Evolutionary conservation across 1,284 basidiomycete species (phyloP).

Genomic region (Porogramme epimiltina): DNA sequence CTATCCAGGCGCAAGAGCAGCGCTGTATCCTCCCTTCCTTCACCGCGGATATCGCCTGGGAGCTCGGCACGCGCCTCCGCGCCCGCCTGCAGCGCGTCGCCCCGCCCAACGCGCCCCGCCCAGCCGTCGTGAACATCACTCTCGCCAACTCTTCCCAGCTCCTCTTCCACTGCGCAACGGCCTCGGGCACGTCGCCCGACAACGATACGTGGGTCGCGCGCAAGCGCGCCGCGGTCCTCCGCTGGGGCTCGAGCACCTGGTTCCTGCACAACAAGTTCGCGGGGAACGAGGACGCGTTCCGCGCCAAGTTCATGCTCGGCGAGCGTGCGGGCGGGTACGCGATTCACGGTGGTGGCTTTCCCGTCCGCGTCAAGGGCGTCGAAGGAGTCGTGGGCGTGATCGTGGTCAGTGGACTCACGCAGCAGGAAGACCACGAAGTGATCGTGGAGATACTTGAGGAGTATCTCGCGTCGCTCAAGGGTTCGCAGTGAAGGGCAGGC

Average conservation of each 20-base stretch:
- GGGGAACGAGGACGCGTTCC: slow-evolving; percentile 26
- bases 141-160: slow-evolving; percentile 32
- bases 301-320: slow-evolving; percentile 28
- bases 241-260: slow-evolving; percentile 34
- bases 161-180: slow-evolving; percentile 34
- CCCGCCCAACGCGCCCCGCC: slow-evolving; percentile 9
- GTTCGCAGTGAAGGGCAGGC: background rate
- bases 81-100: slow-evolving; percentile 20
- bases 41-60: slow-evolving; percentile 34
- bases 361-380: slow-evolving; percentile 34
- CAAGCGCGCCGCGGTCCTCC: slow-evolving; percentile 36
- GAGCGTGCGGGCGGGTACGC: slow-evolving; percentile 30
- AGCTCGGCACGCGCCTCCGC: slow-evolving; percentile 34
- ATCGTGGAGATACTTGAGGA: slow-evolving; percentile 35
- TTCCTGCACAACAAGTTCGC: slow-evolving; percentile 28
- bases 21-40: slow-evolving; percentile 26
- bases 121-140: slow-evolving; percentile 30
- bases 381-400: slow-evolving; percentile 38
- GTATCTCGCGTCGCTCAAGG: slow-evolving; percentile 28
- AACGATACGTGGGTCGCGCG: slow-evolving; percentile 39
- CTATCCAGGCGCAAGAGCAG: slow-evolving; percentile 19
- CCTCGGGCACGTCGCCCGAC: slow-evolving; percentile 34
- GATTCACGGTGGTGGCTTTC: slow-evolving; percentile 38
- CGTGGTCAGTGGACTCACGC: slow-evolving; percentile 35
- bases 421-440: slow-evolving; percentile 36